phyloP scores from a whole-genome alignment of 2,329 filamentous ascomycete genomes.

The Penicillium sp. region DNA sequence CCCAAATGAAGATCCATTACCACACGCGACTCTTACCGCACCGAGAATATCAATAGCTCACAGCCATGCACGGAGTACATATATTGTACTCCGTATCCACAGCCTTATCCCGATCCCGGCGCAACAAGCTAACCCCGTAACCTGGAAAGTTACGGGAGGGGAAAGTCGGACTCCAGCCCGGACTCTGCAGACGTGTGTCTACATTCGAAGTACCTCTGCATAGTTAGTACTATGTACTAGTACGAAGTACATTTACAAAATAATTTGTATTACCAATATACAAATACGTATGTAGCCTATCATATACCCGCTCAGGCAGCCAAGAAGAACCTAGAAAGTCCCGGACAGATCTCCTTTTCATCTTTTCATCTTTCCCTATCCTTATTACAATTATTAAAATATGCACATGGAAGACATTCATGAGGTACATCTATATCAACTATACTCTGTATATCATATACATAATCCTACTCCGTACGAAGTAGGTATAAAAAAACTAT shows the following conservation, averaged over 20 bases:
- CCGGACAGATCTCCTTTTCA: not conserved
- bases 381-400: not conserved
- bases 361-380: not conserved
- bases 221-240: not conserved
- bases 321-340: not conserved
- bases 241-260: not conserved
- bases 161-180: slow-evolving; percentile 10
- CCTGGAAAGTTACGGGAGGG: slow-evolving; percentile 24
- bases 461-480: not conserved
- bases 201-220: not conserved
- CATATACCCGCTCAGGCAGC: not conserved
- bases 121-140: slow-evolving; percentile 19
- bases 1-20: not conserved
- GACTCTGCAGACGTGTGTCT: not conserved
- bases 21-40: not conserved
- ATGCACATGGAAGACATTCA: not conserved
- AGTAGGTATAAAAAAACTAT: not conserved
- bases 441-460: not conserved
- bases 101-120: not conserved
- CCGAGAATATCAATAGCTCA: not conserved
- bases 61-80: not conserved
- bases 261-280: not conserved
- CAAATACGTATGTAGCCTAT: not conserved
- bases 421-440: not conserved
- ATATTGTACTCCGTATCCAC: not conserved